Base-by-base conservation (phyloP, 257 asterid species). In the Verbena officinalis region DNA sequence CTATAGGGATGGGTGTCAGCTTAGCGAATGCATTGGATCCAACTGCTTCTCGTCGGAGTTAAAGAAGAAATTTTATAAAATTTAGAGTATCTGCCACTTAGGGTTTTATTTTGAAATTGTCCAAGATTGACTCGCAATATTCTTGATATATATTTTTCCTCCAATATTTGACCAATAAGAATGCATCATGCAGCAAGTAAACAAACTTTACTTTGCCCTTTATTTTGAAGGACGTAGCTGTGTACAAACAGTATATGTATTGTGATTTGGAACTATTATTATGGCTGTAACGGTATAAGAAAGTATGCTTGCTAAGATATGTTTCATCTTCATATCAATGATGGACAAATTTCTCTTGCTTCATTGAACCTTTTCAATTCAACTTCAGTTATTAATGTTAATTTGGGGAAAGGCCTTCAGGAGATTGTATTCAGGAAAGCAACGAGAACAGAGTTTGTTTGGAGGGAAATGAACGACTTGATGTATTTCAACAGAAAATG, bases 161-260 rank as follows among this genome's bases (percentile, higher is more conserved):
- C 1, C 36, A 50, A 21, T 44, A 4, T 7, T 64, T 15, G 24
- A 23, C 15, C 10, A 9, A 39, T 16, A 24, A 30, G 36, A 53
- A 39, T 16, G n/a, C n/a, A n/a, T 27, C 55, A 30, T 55, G 64
- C 19, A 27, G 62, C 53, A 15, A 34, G 10, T 45, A 39, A 17
- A 22, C 4, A 10, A 62, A 12, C 20, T 0, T 17, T 33, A 57
- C 49, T 4, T 38, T 19, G 6, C 36, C 30, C 38, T 27, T 34
- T 31, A 55, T 24, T 54, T 38, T 50, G 56, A 64, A 42, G 51
- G 34, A 64, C 49, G 20, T 36, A 36, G 23, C 54, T 59, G 62
- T 4, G 3, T 36, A 24, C 21, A 14, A 17, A 53, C 63, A 40
- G 46, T 20, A 55, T 40, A 45, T 44, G 56, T 8, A 9, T 30